Evolutionary conservation across 73 alveolate species (phyloP), one percentile per base, ranked within the genome.

Genomic region (Urostyla sp.): DNA sequence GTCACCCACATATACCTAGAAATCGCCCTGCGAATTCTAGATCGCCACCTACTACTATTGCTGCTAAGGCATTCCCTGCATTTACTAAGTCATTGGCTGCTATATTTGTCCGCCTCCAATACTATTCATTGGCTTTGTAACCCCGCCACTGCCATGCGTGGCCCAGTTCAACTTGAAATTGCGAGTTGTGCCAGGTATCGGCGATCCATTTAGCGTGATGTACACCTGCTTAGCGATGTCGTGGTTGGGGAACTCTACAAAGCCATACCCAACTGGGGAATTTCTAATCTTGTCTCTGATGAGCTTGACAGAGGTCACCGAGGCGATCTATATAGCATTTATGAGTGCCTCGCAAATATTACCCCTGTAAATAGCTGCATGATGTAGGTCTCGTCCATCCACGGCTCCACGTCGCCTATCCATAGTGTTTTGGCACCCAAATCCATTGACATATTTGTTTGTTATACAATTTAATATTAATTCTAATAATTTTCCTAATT

Each of bases 91-190:
- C 79, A 28, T 43, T 40, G 1, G 34, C 28, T 23, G 23, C 44
- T n/a, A n/a, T n/a, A n/a, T n/a, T n/a, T n/a, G n/a, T n/a, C n/a
- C n/a, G n/a, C n/a, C n/a, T n/a, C n/a, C n/a, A n/a, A n/a, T n/a
- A n/a, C n/a, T n/a, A n/a, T n/a, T n/a, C n/a, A n/a, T n/a, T n/a
- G n/a, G n/a, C 28, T 63, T 24, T 23, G 37, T 63, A 1, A 63
- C 3, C 2, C 79, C 87, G 36, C 90, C 90, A 5, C 79, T 32
- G 21, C 87, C 86, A 77, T 90, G 89, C 28, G 91, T 69, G 20
- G 96, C 96, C 96, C 96, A 90, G 72, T 90, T 90, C 45, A 90
- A 72, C 80, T 90, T 90, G 57, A 81, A 90, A 54, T 48, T 44
- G 43, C 86, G 77, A 51, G 86, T 84, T 7, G 94, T 72, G 1